Evolutionary conservation across 2,329 filamentous ascomycete species (phyloP).

Genomic region (Fusarium buharicum): DNA sequence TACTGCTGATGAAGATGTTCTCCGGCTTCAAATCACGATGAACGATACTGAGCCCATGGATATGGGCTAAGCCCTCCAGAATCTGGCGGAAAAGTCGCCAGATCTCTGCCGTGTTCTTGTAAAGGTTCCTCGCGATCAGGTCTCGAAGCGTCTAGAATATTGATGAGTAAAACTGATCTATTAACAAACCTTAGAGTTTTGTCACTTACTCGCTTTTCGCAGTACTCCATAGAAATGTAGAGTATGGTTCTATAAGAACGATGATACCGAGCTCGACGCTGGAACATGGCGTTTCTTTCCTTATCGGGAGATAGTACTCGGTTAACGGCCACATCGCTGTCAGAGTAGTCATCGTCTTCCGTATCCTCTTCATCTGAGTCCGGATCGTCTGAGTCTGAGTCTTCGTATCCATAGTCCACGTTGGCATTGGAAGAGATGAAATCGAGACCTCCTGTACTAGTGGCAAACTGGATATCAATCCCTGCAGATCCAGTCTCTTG

Average conservation of each 20-base stretch:
- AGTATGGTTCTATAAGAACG: conserved; percentile 76
- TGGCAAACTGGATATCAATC: conserved; percentile 68
- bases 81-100: conserved; percentile 95
- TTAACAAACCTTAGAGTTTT: too few species aligned
- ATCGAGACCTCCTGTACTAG: conserved; percentile 84
- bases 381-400: conserved; percentile 56
- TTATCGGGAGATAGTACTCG: conserved; percentile 47
- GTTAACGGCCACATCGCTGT: conserved; percentile 47
- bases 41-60: conserved; percentile 90
- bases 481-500: conserved; percentile 54
- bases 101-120: conserved; percentile 78
- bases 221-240: conserved; percentile 99
- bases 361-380: conserved; percentile 60
- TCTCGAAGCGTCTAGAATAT: conserved; percentile 77
- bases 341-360: conserved; percentile 58
- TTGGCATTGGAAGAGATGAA: conserved; percentile 90
- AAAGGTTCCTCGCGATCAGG: conserved; percentile 80
- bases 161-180: conserved; percentile 8
- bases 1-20: conserved; percentile 86
- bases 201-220: conserved; percentile 79
- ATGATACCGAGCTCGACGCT: conserved; percentile 54
- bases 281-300: conserved; percentile 45
- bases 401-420: conserved; percentile 78
- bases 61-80: conserved; percentile 87
- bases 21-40: conserved; percentile 97